Base-by-base conservation (phyloP, 2,329 filamentous ascomycete species). In the Phialophora expanda region DNA sequence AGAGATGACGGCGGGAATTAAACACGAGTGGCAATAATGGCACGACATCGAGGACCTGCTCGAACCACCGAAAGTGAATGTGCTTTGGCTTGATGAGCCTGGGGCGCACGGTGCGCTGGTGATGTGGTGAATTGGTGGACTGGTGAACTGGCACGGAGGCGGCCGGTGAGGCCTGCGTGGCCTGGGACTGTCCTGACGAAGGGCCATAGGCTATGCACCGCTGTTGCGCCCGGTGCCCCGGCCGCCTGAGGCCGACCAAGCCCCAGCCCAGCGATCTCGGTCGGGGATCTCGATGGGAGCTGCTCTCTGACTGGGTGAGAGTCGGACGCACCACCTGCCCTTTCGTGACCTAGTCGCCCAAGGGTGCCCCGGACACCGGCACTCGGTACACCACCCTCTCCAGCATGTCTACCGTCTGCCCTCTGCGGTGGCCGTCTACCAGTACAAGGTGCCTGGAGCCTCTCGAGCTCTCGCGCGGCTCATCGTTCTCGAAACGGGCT, bases 301-400 rank as follows among this genome's bases (percentile, higher is more conserved):
- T 51, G 3, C 48, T 51, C 12, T 22, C 20, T 22, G 3, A 51
- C 20, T 24, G 48, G 24, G 9, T 5, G 14, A 11, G 24, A 22
- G 20, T 9, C 46, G n/a, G 5, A 55, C 17, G 26, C 12, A 55
- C 53, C 53, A 55, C 53, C 53, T 55, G 53, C 53, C 53, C 53
- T 34, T 55, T 55, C 9, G 3, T 20, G 24, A 20, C 7, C 53
- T 55, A 55, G 53, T 20, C 17, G 38, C 30, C 30, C 30, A 9
- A 41, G 6, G n/a, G 38, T 41, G 38, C 14, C 14, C 38, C 17
- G n/a, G 17, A 44, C 38, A 20, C 2, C 38, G 38, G 38, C 6
- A n/a, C 22, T 26, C 24, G 48, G 20, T 12, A 26, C 46, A 44
- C 17, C 38, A n/a, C 17, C 38, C 17, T 9, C 14, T 44, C 38